Evolutionary conservation across 768 basidiomycete species (phyloP).

Genomic region (Glaciozyma martinii): DNA sequence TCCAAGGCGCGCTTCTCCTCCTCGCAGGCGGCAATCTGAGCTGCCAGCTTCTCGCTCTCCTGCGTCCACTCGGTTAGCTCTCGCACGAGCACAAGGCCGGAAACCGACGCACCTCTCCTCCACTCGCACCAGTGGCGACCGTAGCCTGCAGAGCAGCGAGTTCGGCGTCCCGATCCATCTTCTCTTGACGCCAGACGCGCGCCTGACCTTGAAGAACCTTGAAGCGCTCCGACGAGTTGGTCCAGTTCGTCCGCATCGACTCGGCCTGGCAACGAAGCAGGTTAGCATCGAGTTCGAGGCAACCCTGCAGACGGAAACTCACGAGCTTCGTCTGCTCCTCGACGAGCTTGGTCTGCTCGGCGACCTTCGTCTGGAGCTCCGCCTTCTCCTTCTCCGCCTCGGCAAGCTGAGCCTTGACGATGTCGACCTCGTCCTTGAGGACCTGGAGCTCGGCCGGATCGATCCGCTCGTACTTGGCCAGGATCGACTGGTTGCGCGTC

Average conservation of each 20-base stretch:
- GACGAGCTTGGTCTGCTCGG: slow-evolving; percentile 18
- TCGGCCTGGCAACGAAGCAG: slow-evolving; percentile 1
- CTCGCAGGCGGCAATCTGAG: slow-evolving; percentile 10
- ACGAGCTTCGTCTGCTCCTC: slow-evolving; percentile 19
- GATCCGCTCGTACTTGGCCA: slow-evolving; percentile 83
- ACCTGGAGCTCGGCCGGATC: slow-evolving; percentile 75
- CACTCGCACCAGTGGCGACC: background rate
- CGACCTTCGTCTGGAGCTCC: background rate
- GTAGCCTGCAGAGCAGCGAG: slow-evolving; percentile 35
- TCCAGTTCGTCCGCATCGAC: slow-evolving; percentile 18
- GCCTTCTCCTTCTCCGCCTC: background rate
- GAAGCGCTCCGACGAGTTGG: slow-evolving; percentile 29
- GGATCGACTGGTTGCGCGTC: slow-evolving; percentile 66
- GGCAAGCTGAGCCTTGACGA: slow-evolving; percentile 9
- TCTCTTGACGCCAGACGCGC: slow-evolving; percentile 20
- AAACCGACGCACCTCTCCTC: background rate
- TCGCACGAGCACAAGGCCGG: background rate
- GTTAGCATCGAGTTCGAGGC: no score
- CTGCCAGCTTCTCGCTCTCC: slow-evolving; percentile 27
- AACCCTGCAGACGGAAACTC: background rate
- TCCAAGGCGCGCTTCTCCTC: slow-evolving; percentile 10
- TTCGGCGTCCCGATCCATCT: slow-evolving; percentile 30
- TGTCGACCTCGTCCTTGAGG: slow-evolving; percentile 55
- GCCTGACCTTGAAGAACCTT: slow-evolving; percentile 32
- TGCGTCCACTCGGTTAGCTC: background rate